Evolutionary conservation across 1,284 basidiomycete genomes (phyloP).

Genomic region (Sanguinoderma infundibulare): DNA sequence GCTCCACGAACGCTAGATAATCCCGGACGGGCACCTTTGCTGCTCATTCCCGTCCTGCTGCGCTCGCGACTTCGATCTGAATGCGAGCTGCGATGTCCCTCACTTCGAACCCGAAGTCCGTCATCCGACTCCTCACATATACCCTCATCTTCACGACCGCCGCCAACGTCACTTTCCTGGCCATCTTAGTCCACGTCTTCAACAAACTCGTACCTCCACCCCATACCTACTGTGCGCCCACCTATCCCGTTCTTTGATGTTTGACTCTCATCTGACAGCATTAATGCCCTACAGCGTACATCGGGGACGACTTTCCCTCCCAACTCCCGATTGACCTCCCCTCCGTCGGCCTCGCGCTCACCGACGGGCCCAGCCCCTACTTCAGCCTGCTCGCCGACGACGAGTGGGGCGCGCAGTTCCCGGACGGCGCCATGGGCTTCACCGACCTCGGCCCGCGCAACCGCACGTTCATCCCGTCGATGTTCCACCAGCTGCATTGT

Average conservation of each 20-base stretch:
- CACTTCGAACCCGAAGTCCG: background rate
- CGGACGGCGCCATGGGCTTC: constrained; percentile 39
- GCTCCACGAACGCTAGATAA: too few relatives aligned
- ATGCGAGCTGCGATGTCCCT: background rate
- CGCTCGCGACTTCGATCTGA: background rate
- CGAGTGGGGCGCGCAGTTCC: constrained; percentile 41
- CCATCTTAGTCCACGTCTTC: background rate
- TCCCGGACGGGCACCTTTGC: background rate
- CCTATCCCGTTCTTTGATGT: background rate
- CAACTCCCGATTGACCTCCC: constrained; percentile 26
- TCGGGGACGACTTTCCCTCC: constrained; percentile 29
- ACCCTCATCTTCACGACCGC: background rate
- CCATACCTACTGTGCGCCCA: background rate
- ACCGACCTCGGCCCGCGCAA: constrained; percentile 37
- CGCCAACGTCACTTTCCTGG: background rate
- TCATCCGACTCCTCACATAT: background rate
- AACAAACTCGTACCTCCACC: background rate
- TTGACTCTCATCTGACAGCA: background rate
- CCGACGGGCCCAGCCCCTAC: constrained; percentile 13
- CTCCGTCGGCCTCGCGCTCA: constrained; percentile 20
- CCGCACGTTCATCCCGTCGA: constrained; percentile 26
- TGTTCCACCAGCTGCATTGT: constrained; percentile 33
- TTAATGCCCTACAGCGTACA: constrained; percentile 20
- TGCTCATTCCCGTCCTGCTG: background rate
- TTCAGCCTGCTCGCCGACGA: constrained; percentile 33